A percentile compares a stretch with the other conserved stretches of the same genome.
Evolutionary conservation across 2,329 filamentous ascomycete species (phyloP).

Genomic region (Claviceps sorghi): DNA sequence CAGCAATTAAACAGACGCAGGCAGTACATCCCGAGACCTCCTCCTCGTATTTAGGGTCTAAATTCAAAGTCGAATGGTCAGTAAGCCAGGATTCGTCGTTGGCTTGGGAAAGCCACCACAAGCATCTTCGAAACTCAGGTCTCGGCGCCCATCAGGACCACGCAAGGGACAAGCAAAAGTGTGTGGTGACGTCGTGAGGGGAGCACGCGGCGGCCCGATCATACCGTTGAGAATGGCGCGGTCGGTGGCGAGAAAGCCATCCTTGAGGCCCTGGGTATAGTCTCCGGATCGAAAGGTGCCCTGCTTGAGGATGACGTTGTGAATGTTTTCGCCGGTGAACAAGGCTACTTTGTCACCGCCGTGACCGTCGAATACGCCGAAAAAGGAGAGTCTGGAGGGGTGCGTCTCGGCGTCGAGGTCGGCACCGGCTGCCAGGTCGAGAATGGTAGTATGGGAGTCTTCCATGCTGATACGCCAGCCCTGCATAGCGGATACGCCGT

Average conservation of each 20-base stretch:
- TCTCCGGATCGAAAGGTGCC: constrained; percentile 83
- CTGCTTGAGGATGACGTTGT: constrained; percentile 89
- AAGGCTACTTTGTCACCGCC: constrained; percentile 92
- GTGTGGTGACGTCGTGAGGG: not conserved
- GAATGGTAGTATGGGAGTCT: constrained; percentile 78
- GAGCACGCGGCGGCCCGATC: not conserved
- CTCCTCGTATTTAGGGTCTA: constrained; percentile 93
- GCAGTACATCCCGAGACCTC: constrained; percentile 97
- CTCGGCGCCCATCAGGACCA: not conserved
- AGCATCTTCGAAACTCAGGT: not conserved
- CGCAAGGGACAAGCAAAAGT: no score
- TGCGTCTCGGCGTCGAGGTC: constrained; percentile 45
- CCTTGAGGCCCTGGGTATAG: constrained; percentile 90
- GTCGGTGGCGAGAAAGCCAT: constrained; percentile 92
- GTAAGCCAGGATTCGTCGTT: not conserved
- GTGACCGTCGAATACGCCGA: constrained; percentile 95
- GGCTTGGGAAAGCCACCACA: not conserved
- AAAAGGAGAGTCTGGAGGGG: constrained; percentile 73
- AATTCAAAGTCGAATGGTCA: constrained; percentile 23
- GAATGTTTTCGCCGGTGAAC: constrained; percentile 83
- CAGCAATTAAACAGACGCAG: constrained; percentile 75
- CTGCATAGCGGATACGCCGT: constrained; percentile 96
- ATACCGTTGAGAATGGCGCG: constrained; percentile 89
- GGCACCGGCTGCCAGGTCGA: constrained; percentile 58
- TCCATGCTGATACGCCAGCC: constrained; percentile 99